These are phyloP conservation scores for Picochlorum sp. DNA, from an alignment of 139 green algal species.

Conservation along the genomic window DNA sequence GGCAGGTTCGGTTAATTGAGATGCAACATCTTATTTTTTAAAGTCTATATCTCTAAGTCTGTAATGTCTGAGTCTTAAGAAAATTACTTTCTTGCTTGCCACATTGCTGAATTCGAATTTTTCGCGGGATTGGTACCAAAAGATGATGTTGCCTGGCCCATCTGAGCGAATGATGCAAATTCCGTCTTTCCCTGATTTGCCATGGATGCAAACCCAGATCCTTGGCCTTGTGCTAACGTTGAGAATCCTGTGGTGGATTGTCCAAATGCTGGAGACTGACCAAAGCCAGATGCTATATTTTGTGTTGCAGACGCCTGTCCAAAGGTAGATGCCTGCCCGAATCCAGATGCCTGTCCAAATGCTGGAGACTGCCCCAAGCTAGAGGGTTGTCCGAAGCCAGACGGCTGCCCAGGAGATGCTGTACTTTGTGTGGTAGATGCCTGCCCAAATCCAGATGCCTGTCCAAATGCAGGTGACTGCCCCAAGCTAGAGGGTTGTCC, in stretches of 20 bases:
- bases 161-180: background rate
- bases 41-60: no score
- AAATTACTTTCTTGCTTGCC: no score
- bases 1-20: background rate
- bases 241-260: background rate
- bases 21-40: no score
- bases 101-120: no score
- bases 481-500: slow-evolving; percentile 4
- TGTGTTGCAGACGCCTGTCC: no score
- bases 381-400: slow-evolving; percentile 8
- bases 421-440: background rate
- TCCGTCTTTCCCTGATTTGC: background rate
- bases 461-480: slow-evolving; percentile 2
- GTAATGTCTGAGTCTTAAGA: no score
- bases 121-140: no score
- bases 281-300: background rate
- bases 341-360: slow-evolving; percentile 8
- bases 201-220: slow-evolving; percentile 1
- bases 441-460: background rate
- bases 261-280: slow-evolving; percentile 14
- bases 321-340: no score
- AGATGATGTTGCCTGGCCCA: background rate
- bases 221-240: background rate
- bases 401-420: background rate
- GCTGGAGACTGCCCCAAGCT: slow-evolving; percentile 6